These are phyloP conservation scores for Apostasia shenzhenica DNA, from an alignment of 106 monocot species.

Conservation along the genomic window DNA sequence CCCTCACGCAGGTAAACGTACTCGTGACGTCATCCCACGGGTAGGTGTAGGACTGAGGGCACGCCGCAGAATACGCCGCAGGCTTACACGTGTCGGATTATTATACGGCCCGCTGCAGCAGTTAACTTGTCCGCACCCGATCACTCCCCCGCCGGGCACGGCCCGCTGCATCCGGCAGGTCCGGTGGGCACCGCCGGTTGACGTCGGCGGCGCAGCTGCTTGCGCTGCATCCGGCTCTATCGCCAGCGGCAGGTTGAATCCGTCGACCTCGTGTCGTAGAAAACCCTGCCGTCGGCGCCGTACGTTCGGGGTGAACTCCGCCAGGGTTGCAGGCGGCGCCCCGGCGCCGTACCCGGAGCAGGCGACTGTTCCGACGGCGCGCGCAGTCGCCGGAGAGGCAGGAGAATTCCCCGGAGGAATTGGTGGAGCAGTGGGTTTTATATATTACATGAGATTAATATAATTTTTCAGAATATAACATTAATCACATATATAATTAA, in stretches of 20 bases:
- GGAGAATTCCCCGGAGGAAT: conserved; percentile 11
- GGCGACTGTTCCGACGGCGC: conserved; percentile 4
- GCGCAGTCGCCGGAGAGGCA: conserved; percentile 53
- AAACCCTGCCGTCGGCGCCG: conserved; percentile 20
- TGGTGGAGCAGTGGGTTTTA: conserved; percentile 14
- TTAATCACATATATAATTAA: too few relatives aligned
- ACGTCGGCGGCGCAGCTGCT: conserved; percentile 36
- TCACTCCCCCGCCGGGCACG: conserved; percentile 12
- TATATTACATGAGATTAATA: too few relatives aligned
- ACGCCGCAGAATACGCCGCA: too few relatives aligned
- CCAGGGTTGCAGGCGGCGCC: conserved; percentile 26
- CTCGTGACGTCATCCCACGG: too few relatives aligned
- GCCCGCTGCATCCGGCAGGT: conserved; percentile 1
- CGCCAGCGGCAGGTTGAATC: conserved; percentile 53
- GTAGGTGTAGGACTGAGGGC: too few relatives aligned
- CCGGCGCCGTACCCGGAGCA: conserved; percentile 27
- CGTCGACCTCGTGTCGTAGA: conserved; percentile 53
- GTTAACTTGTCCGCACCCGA: too few relatives aligned
- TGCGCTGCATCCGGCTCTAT: conserved; percentile 13
- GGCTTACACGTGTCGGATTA: too few relatives aligned
- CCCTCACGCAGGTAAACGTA: too few relatives aligned
- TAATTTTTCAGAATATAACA: too few relatives aligned
- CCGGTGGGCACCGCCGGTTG: conserved; percentile 30
- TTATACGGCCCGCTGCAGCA: too few relatives aligned
- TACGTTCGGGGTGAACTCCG: conserved; percentile 31